Evolutionary conservation across 805 yeast genomes (phyloP).

Genomic region (Zygosaccharomyces bailii): DNA sequence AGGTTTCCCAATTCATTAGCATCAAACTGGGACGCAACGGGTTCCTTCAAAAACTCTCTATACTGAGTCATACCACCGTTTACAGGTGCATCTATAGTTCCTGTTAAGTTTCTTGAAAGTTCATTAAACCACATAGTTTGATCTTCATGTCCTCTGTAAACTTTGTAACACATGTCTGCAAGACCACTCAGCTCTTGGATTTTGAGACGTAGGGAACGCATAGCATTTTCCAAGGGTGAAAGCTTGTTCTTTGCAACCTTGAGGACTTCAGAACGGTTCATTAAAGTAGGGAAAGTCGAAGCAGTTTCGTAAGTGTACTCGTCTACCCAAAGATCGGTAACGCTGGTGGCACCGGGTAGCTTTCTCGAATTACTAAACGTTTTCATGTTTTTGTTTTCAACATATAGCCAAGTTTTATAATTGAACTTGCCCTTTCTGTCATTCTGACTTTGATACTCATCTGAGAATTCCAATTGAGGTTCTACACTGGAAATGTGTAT

Average conservation of each 20-base stretch:
- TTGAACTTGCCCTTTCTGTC: slow-evolving; percentile 38
- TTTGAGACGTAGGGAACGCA: slow-evolving; percentile 60
- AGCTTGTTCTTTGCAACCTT: slow-evolving; percentile 47
- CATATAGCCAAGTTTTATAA: slow-evolving; percentile 66
- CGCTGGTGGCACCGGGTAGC: slow-evolving; percentile 67
- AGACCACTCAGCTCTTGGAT: slow-evolving; percentile 68
- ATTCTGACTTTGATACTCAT: slow-evolving; percentile 46
- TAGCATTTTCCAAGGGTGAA: slow-evolving; percentile 84
- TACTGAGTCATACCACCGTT: slow-evolving; percentile 90
- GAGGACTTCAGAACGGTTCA: slow-evolving; percentile 76
- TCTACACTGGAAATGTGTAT: slow-evolving; percentile 69
- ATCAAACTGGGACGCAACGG: slow-evolving; percentile 31
- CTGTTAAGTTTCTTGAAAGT: slow-evolving; percentile 67
- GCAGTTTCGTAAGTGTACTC: slow-evolving; percentile 74
- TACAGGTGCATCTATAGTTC: slow-evolving; percentile 89
- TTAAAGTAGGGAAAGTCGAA: slow-evolving; percentile 79
- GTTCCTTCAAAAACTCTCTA: slow-evolving; percentile 54
- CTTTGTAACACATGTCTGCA: slow-evolving; percentile 56
- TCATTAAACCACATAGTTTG: slow-evolving; percentile 52
- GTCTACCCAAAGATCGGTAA: slow-evolving; percentile 82
- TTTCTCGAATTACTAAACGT: slow-evolving; percentile 67
- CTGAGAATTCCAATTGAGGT: slow-evolving; percentile 42
- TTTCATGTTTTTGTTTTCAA: slow-evolving; percentile 68
- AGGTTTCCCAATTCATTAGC: slow-evolving; percentile 33
- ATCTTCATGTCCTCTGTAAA: slow-evolving; percentile 50